A percentile compares a stretch with the other conserved stretches of the same genome.
Evolutionary conservation across 345 rosid genomes (phyloP).

Genomic region (Reutealis trisperma): DNA sequence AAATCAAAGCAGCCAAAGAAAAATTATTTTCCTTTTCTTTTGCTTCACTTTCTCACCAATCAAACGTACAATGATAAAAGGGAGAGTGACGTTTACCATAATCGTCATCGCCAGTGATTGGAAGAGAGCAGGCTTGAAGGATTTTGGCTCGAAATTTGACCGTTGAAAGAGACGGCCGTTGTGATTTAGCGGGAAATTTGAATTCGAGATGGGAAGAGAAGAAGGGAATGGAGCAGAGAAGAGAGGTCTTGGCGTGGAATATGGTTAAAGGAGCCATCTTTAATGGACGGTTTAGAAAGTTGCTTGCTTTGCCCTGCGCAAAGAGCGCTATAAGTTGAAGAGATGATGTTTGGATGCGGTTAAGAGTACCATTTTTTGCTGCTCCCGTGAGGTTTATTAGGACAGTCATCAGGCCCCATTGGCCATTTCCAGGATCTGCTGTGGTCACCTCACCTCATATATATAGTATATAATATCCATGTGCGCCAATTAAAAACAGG

Average conservation of each 20-base stretch:
- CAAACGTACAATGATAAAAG: neutral
- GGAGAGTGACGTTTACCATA: constrained; percentile 23
- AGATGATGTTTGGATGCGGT: neutral
- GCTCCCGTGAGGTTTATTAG: no score
- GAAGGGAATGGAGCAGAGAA: constrained; percentile 20
- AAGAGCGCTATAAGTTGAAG: neutral
- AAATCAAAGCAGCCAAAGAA: neutral
- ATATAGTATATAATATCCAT: no score
- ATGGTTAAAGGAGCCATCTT: constrained; percentile 25
- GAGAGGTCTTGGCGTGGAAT: constrained; percentile 8
- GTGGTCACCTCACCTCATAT: no score
- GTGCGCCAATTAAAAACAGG: no score
- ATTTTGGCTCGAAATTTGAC: constrained; percentile 26
- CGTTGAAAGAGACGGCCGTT: constrained; percentile 25
- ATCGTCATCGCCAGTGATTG: constrained; percentile 14
- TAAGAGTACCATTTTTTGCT: neutral
- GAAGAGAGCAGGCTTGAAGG: constrained; percentile 21
- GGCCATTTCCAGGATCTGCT: no score
- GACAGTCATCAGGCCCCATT: no score
- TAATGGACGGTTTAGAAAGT: constrained; percentile 6
- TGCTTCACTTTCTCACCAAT: neutral
- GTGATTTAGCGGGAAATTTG: constrained; percentile 47
- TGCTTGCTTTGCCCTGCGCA: neutral
- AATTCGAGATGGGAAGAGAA: constrained; percentile 20
- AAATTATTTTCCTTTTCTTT: neutral